Conservation (phyloP, 2,329 filamentous ascomycete genomes). For the Stachybotrys chlorohalonatus region DNA sequence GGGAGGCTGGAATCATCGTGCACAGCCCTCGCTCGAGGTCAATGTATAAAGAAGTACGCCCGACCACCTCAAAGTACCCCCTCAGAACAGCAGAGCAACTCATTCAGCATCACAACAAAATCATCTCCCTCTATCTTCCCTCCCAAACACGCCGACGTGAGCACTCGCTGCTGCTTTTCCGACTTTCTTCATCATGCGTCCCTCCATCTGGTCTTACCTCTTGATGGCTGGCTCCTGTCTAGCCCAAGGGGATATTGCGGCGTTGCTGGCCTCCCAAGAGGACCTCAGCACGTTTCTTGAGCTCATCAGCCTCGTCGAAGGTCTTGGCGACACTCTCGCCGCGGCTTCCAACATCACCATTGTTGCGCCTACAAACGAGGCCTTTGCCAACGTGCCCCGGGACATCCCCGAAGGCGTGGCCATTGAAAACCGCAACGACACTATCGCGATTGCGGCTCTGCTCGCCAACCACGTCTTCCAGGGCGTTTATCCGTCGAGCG, state of each 20-base stretch:
- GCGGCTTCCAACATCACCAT: conserved; percentile 22
- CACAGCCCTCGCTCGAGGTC: too few relatives aligned
- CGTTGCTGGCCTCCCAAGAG: conserved; percentile 8
- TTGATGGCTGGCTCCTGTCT: conserved; percentile 7
- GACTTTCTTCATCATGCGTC: conserved; percentile 4
- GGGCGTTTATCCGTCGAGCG: conserved; percentile 17
- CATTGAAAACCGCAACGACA: conserved; percentile 17
- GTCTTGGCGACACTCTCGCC: conserved; percentile 19
- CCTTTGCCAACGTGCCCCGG: conserved; percentile 20
- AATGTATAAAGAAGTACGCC: too few relatives aligned
- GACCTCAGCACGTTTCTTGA: conserved; percentile 9
- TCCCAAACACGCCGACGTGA: too few relatives aligned
- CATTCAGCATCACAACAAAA: too few relatives aligned
- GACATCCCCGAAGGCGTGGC: conserved; percentile 22
- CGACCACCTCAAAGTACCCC: too few relatives aligned
- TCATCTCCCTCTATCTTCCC: too few relatives aligned
- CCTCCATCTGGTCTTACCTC: conserved; percentile 5
- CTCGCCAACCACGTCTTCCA: conserved; percentile 22
- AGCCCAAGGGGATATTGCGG: conserved; percentile 8
- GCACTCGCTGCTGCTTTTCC: neutral
- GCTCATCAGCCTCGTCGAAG: conserved; percentile 9
- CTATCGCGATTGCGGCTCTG: conserved; percentile 19
- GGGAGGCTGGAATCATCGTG: too few relatives aligned
- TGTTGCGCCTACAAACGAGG: conserved; percentile 24
- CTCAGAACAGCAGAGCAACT: too few relatives aligned